Evolutionary conservation across 495 filamentous ascomycete genomes (phyloP).

Genomic region (Penicillium nucicola): DNA sequence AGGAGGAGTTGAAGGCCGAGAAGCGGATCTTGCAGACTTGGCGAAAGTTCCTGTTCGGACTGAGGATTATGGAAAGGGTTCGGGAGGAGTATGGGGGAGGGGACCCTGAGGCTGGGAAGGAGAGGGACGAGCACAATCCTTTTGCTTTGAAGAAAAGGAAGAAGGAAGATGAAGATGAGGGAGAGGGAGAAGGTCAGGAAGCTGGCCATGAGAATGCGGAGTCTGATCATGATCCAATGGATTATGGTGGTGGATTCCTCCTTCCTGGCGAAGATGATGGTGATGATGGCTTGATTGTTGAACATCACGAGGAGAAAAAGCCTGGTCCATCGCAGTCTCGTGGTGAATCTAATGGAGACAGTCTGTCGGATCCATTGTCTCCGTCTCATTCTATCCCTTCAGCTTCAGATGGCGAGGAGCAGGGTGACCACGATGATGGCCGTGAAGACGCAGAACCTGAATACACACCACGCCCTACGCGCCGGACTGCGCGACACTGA

Average conservation of each 20-base stretch:
- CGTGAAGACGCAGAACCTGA: constrained; percentile 6
- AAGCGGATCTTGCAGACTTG: constrained; percentile 73
- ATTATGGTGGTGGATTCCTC: constrained; percentile 36
- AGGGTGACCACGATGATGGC: constrained; percentile 6
- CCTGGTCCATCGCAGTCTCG: neutral
- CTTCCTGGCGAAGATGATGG: constrained; percentile 27
- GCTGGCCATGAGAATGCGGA: constrained; percentile 2
- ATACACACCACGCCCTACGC: constrained; percentile 18
- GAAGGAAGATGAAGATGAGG: neutral
- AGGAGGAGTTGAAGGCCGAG: constrained; percentile 78
- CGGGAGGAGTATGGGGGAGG: constrained; percentile 72
- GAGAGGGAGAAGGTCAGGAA: neutral
- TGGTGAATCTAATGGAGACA: neutral
- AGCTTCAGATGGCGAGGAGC: neutral
- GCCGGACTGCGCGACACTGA: constrained; percentile 23
- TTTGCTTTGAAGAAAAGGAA: constrained; percentile 25
- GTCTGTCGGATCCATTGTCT: neutral
- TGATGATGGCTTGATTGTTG: constrained; percentile 31
- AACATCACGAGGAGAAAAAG: constrained; percentile 16
- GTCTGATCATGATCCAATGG: constrained; percentile 15
- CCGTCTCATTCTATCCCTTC: neutral
- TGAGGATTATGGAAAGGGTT: constrained; percentile 78
- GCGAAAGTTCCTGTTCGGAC: constrained; percentile 81
- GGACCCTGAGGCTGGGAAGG: constrained; percentile 30
- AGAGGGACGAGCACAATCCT: constrained; percentile 37